Percentiles rank a stretch among this genome's conserved stretches.
phyloP scores from a whole-genome alignment of 75 land plant species.

The Cunninghamia lanceolata region DNA sequence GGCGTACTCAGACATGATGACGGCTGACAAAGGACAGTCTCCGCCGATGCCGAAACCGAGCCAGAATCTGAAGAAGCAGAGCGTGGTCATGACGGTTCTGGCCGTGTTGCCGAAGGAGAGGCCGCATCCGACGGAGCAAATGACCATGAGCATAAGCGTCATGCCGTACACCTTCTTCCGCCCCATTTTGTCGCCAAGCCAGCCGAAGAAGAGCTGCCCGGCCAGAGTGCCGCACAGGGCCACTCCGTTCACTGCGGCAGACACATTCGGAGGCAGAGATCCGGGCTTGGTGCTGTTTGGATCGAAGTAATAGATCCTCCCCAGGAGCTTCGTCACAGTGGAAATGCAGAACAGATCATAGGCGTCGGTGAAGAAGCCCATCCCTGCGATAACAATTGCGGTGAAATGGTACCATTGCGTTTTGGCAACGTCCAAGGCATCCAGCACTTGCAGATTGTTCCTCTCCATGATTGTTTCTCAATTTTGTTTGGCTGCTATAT shows the following conservation, averaged over 20 bases:
- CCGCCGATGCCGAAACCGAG: constrained; percentile 48
- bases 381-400: constrained; percentile 46
- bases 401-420: constrained; percentile 76
- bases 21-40: constrained; percentile 43
- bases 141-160: constrained; percentile 50
- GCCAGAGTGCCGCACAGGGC: constrained; percentile 19
- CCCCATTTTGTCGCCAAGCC: constrained; percentile 62
- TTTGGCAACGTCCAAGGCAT: constrained; percentile 56
- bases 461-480: too few relatives aligned
- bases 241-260: constrained; percentile 57
- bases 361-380: constrained; percentile 65
- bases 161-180: constrained; percentile 54
- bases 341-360: constrained; percentile 51
- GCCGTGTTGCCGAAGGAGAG: constrained; percentile 42
- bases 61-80: constrained; percentile 60
- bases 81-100: constrained; percentile 54
- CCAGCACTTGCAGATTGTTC: constrained; percentile 50
- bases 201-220: constrained; percentile 55
- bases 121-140: constrained; percentile 51
- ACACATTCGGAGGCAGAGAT: constrained; percentile 47
- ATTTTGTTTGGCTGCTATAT: too few relatives aligned
- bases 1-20: constrained; percentile 45
- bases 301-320: constrained; percentile 42
- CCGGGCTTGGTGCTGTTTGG: constrained; percentile 33
- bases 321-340: constrained; percentile 36